Base-by-base conservation (phyloP, 805 yeast species). In the Ogataea parapolymorpha region DNA sequence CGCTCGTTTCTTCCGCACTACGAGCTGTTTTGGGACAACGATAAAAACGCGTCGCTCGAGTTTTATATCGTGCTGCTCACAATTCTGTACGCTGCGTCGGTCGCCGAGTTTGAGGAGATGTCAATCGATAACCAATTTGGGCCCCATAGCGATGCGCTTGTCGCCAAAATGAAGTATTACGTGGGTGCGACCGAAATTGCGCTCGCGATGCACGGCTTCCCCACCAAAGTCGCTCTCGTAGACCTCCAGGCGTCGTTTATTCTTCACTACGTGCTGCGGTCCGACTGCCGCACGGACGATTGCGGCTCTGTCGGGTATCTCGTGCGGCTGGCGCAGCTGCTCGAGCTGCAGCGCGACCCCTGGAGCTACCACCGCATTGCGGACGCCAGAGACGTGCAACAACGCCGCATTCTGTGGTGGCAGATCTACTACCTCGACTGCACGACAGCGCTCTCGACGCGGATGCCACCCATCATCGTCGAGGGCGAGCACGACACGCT, bases 391-490 rank as follows among this genome's bases (percentile, higher is more conserved):
- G 64, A 70, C 16, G 70, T 79, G 6, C 79, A 76, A 45, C 65
- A 71, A 35, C 65, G 81, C 56, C 66, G 85, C 54, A 54, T 77
- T 39, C 55, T 80, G n/a, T 80, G 85, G 84, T 80, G 84, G 84
- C 79, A 77, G 27, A 74, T 80, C 6, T 77, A 78, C 46, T 75
- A 77, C 20, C 58, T 80, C 45, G 86, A 80, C 55, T 70, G 76
- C 3, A 65, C 75, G 44, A 74, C 79, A 7, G 71, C 82, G 27
- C 71, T 77, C 43, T 77, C 78, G 46, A 74, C 74, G 35, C 70
- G 78, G 53, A 56, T 75, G 24, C 71, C 78, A 0, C 85, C 84
- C 1, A 66, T 75, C 25, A 74, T 80, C 44, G 62, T 65, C 42
- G 59, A 66, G 27, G 75, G 70, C 39, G 82, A 77, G 50, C 75